Evolutionary conservation across 2,329 filamentous ascomycete species (phyloP).

Genomic region (Cordyceps pruinosa): DNA sequence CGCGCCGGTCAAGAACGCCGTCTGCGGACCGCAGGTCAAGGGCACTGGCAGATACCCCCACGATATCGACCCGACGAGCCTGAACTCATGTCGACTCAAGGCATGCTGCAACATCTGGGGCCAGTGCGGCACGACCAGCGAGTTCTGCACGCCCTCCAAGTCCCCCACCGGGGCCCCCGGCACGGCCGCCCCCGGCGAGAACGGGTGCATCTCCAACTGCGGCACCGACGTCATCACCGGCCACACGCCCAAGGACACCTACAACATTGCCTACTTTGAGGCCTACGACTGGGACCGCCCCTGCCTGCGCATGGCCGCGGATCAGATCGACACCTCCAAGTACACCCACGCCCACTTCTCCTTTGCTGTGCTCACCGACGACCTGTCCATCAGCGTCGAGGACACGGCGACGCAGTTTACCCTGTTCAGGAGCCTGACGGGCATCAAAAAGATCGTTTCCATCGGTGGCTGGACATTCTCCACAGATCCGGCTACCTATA

Average conservation of each 20-base stretch:
- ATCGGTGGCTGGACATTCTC: conserved; percentile 25
- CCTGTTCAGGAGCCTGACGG: conserved; percentile 14
- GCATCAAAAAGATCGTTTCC: conserved; percentile 21
- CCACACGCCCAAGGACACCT: conserved; percentile 5
- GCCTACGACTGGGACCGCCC: conserved; percentile 25
- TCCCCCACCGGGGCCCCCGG: conserved; percentile 29
- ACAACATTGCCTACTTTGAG: conserved; percentile 26
- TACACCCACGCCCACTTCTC: conserved; percentile 31
- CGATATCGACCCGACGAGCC: conserved; percentile 14
- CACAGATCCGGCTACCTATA: conserved; percentile 11
- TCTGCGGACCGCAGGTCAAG: conserved; percentile 25
- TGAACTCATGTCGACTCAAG: conserved; percentile 25
- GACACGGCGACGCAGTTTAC: conserved; percentile 18
- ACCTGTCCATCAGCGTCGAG: conserved; percentile 15
- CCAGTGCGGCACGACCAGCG: conserved; percentile 32
- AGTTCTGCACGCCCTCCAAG: conserved; percentile 28
- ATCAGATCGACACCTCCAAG: conserved; percentile 7
- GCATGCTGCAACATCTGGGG: conserved; percentile 32
- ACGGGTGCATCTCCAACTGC: conserved; percentile 26
- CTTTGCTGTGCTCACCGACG: conserved; percentile 25
- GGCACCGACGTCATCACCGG: conserved; percentile 20
- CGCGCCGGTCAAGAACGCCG: conserved; percentile 15
- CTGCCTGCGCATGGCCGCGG: conserved; percentile 22
- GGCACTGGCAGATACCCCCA: conserved; percentile 16
- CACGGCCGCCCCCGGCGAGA: conserved; percentile 24